Conservation (phyloP, 352 stramenopile species). For the Pythium biforme region DNA sequence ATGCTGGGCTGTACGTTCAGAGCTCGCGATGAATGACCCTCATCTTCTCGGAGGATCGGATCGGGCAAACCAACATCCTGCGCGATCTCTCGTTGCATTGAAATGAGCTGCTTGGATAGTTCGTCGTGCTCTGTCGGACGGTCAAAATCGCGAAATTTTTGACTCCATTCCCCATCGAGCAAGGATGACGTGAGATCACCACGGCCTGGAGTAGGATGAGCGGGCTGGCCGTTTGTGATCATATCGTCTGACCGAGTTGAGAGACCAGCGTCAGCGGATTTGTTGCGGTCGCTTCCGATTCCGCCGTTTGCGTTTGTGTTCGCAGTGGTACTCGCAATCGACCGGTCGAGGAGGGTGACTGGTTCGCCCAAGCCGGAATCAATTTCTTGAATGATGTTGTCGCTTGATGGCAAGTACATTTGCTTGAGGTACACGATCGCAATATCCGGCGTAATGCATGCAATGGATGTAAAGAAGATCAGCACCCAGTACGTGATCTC, state of each 20-base stretch:
- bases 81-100: conserved; percentile 64
- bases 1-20: conserved; percentile 67
- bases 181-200: conserved; percentile 47
- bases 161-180: conserved; percentile 73
- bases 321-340: not conserved
- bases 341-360: conserved; percentile 8
- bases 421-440: conserved; percentile 73
- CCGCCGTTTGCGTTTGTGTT: not conserved
- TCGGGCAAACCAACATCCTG: conserved; percentile 74
- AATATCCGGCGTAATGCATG: conserved; percentile 61
- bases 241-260: conserved; percentile 31
- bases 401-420: conserved; percentile 83
- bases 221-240: not conserved
- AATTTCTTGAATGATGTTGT: conserved; percentile 86
- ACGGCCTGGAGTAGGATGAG: conserved; percentile 26
- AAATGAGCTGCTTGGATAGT: conserved; percentile 70
- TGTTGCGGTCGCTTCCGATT: conserved; percentile 3
- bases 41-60: conserved; percentile 62
- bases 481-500: conserved; percentile 60
- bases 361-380: conserved; percentile 60
- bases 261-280: not conserved
- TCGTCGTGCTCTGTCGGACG: conserved; percentile 75
- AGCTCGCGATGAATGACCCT: conserved; percentile 55
- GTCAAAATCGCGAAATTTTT: conserved; percentile 81
- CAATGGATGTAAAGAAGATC: conserved; percentile 61